Conservation (phyloP, 129 eudicot genomes). For the Helianthus tuberosus region DNA sequence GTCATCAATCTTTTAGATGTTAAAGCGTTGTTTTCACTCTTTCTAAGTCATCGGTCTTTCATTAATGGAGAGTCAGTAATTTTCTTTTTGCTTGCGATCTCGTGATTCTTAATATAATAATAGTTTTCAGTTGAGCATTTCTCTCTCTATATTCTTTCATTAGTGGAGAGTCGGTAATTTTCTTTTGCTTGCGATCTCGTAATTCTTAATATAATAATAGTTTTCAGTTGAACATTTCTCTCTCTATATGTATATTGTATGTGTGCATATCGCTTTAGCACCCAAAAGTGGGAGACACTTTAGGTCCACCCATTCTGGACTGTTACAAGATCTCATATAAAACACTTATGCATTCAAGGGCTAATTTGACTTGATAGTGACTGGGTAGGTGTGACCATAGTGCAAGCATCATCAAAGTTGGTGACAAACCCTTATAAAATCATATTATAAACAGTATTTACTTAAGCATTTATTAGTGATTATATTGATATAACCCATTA, state of each 20-base stretch:
- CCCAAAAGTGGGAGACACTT: constrained; percentile 55
- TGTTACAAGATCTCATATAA: constrained; percentile 30
- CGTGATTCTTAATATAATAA: too few relatives aligned
- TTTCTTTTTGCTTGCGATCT: too few relatives aligned
- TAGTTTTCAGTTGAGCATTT: too few relatives aligned
- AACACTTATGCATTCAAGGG: constrained; percentile 27
- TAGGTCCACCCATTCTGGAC: constrained; percentile 46
- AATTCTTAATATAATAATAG: too few relatives aligned
- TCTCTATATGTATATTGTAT: not conserved
- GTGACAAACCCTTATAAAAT: constrained; percentile 15
- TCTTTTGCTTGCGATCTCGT: too few relatives aligned
- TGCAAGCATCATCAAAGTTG: constrained; percentile 33
- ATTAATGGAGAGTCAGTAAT: too few relatives aligned
- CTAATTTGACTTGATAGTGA: constrained; percentile 31
- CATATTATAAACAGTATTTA: not conserved
- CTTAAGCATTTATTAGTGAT: constrained; percentile 6
- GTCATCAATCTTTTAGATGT: too few relatives aligned
- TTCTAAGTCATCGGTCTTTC: too few relatives aligned
- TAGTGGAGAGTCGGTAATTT: too few relatives aligned
- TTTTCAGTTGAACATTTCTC: too few relatives aligned
- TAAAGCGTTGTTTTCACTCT: too few relatives aligned
- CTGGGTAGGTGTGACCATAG: constrained; percentile 33
- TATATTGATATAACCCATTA: not conserved
- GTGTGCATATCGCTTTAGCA: constrained; percentile 32
- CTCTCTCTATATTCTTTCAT: too few relatives aligned